A percentile compares a stretch with the other conserved stretches of the same genome.
phyloP scores from a whole-genome alignment of 306 rosid genomes.

The Cucurbita pepo region DNA sequence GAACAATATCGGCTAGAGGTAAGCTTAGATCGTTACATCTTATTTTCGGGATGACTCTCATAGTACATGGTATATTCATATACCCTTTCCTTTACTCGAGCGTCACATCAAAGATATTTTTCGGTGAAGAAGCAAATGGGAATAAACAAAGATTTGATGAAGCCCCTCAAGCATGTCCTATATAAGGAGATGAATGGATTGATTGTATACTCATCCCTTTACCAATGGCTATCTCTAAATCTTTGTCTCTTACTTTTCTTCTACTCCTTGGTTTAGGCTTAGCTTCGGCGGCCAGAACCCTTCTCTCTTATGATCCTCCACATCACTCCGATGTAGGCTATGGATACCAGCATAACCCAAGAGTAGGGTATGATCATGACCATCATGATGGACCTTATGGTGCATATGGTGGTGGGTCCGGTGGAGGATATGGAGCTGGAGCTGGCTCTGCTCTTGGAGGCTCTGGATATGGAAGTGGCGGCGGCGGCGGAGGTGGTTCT shows the following conservation, averaged over 20 bases:
- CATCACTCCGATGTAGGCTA: background rate
- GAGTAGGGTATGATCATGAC: background rate
- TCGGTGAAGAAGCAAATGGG: too few species aligned
- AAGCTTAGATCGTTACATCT: too few species aligned
- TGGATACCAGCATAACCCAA: background rate
- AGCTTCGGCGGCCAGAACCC: constrained; percentile 44
- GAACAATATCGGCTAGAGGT: too few species aligned
- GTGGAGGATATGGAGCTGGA: constrained; percentile 21
- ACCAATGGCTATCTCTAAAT: constrained; percentile 34
- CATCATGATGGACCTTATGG: background rate
- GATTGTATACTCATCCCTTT: constrained; percentile 12
- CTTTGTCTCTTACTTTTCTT: constrained; percentile 22
- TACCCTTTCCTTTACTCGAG: too few species aligned
- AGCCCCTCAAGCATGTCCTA: constrained; percentile 17
- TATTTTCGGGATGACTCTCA: too few species aligned
- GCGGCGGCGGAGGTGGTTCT: background rate
- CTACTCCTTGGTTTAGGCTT: constrained; percentile 30
- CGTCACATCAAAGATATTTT: too few species aligned
- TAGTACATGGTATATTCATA: too few species aligned
- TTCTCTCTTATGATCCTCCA: constrained; percentile 23
- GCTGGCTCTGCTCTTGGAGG: constrained; percentile 22
- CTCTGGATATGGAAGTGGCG: constrained; percentile 19
- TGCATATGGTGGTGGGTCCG: background rate
- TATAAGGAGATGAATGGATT: constrained; percentile 22
- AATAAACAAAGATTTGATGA: constrained; percentile 1